These are phyloP conservation scores for Dimocarpus longan DNA, from an alignment of 345 rosid species.

Conservation along the genomic window DNA sequence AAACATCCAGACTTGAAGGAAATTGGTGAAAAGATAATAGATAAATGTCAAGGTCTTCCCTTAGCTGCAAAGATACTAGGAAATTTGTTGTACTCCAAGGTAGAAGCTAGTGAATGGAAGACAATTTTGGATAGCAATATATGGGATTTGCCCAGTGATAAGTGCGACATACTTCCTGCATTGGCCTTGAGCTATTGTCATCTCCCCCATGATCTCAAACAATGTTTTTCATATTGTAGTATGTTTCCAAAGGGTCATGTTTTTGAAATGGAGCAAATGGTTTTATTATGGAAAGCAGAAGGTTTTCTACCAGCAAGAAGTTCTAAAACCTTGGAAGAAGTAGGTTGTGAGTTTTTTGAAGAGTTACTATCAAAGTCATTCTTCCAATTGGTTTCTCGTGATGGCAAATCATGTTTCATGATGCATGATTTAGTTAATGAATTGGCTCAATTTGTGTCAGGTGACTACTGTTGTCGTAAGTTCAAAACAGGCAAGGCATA, in stretches of 20 bases:
- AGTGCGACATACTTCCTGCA: slow-evolving; percentile 32
- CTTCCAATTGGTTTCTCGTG: slow-evolving; percentile 19
- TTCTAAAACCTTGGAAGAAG: slow-evolving; percentile 31
- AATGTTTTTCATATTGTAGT: slow-evolving; percentile 41
- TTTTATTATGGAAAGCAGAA: slow-evolving; percentile 43
- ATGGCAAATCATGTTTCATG: slow-evolving; percentile 23
- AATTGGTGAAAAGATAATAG: slow-evolving; percentile 38
- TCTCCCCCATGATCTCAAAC: slow-evolving; percentile 38
- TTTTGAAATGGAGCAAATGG: slow-evolving; percentile 31
- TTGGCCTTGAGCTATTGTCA: slow-evolving; percentile 35
- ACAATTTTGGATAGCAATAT: slow-evolving; percentile 35
- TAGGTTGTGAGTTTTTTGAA: slow-evolving; percentile 35
- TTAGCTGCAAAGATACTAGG: slow-evolving; percentile 46
- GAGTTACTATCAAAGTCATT: slow-evolving; percentile 35
- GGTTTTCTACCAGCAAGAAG: slow-evolving; percentile 30
- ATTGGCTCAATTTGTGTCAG: slow-evolving; percentile 38
- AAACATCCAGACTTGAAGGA: slow-evolving; percentile 23
- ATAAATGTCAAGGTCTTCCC: slow-evolving; percentile 44
- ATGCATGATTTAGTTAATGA: slow-evolving; percentile 49
- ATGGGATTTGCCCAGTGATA: slow-evolving; percentile 40
- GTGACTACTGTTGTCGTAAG: slow-evolving; percentile 33
- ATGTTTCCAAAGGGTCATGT: slow-evolving; percentile 38
- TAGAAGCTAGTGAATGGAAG: slow-evolving; percentile 39
- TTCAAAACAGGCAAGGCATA: slow-evolving; percentile 23
- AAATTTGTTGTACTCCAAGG: slow-evolving; percentile 32